Evolutionary conservation across 2,329 filamentous ascomycete species (phyloP), one percentile per base, ranked within the genome.

Genomic region (Hansfordia pulvinata): DNA sequence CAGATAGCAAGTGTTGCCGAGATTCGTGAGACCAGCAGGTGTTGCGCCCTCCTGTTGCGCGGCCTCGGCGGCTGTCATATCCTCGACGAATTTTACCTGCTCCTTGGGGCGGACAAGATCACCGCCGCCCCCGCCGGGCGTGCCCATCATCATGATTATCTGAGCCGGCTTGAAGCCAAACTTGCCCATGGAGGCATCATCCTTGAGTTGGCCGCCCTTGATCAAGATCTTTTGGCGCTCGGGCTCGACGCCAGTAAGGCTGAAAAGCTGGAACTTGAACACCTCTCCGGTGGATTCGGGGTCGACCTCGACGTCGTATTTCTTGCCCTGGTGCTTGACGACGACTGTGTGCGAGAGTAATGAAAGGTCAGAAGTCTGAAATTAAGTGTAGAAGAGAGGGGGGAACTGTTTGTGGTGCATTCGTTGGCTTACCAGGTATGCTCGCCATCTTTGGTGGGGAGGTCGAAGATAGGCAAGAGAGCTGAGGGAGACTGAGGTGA

Each of bases 1-100:
- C 45, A 96, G 75, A 51, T 98, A 98, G 61, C 90, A 98, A 4
- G 92, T 98, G 54, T 98, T 98, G 41, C 92, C 90, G 34, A 94
- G 62, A 47, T 98, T 98, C 49, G 80, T 69, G 34, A 98, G 60
- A 24, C 90, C 90, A 30, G 86, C 80, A 2, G 92, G 90, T 23
- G 69, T 88, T 25, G 86, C 86, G 31, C 83, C 85, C 32, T 77
- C 78, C 47, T 79, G 71, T 51, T 76, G 75, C 13, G 90, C 88
- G 27, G 76, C 72, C 53, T 96, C 88, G 17, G 85, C 86, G 49
- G 93, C 86, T 15, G 83, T 92, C 88, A 98, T 94, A 51, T 98
- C 90, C 55, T 98, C 90, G 35, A 93, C 57, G 43, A 98, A 98
- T 53, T 81, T 90, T 45, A 86, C 66, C 39, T 70, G 66, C 46